These are phyloP conservation scores for Populus tremula DNA, from an alignment of 345 rosid genomes.

Conservation along the genomic window DNA sequence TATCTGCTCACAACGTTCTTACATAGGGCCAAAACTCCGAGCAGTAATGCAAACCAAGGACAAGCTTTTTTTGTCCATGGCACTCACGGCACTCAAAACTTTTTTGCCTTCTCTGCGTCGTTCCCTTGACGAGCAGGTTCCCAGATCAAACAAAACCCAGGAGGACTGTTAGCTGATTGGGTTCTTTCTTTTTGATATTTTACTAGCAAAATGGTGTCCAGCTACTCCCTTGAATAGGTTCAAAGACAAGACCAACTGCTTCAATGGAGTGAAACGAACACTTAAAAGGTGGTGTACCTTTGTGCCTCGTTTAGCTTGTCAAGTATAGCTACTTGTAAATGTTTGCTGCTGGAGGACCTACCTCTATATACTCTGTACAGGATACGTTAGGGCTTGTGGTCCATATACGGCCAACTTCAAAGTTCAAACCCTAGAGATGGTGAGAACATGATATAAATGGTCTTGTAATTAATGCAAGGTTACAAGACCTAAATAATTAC, in stretches of 20 bases:
- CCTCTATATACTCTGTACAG: background rate
- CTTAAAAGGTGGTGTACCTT: background rate
- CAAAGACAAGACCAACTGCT: background rate
- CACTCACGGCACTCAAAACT: background rate
- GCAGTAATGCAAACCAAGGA: background rate
- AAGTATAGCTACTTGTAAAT: background rate
- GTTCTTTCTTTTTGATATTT: too few relatives aligned
- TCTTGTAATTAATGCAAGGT: background rate
- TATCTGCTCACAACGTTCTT: too few relatives aligned
- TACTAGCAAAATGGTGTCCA: too few relatives aligned
- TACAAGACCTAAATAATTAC: background rate
- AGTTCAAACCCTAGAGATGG: background rate
- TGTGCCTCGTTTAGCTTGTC: background rate
- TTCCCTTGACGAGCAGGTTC: background rate
- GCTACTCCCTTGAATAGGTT: background rate
- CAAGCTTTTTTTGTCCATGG: background rate
- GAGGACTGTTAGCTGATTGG: background rate
- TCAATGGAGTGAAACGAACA: background rate
- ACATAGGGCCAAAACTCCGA: background rate
- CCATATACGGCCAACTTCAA: background rate
- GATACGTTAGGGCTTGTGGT: background rate
- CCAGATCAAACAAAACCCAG: background rate
- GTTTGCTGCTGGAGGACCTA: background rate
- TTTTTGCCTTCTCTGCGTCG: too few relatives aligned
- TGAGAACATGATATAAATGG: background rate